Evolutionary conservation across 108 stramenopile species (phyloP), one percentile per base, ranked within the genome.

Genomic region (Conticribra weissflogii): DNA sequence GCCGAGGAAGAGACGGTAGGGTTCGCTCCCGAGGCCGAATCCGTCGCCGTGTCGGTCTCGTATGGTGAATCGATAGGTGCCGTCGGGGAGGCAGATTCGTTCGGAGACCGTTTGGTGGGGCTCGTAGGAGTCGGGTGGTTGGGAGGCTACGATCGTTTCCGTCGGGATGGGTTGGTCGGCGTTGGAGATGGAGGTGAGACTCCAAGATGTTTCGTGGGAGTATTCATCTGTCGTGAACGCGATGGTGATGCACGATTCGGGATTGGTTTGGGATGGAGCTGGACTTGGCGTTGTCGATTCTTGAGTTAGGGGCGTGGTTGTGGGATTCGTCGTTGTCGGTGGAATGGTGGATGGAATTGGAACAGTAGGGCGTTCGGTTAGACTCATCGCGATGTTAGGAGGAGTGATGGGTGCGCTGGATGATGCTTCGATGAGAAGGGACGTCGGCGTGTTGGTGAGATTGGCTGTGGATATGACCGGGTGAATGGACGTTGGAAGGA

Each of bases 1-100:
- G 44, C 65, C 69, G 2, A 78, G 9, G 14, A 41, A 54, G 2
- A 78, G 44, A 4, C 59, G 27, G 48, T 60, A 66, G 30, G 34
- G 46, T n/a, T 64, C 77, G 12, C 36, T 12, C 36, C 36, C 36
- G 5, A 12, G 8, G 5, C 36, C 36, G 12, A 41, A 41, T 5
- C 36, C 36, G 36, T 41, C 36, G 12, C 36, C 36, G 12, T 41
- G 12, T 5, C 8, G 12, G 36, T 41, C 36, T 12, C 12, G 5
- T 5, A 41, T 5, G 5, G 36, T 12, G 12, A 41, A 41, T 41
- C 36, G 36, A 41, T 41, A 41, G 12, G 36, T 41, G 5, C 36
- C 36, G 12, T 5, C 12, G 8, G 36, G 12, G 5, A 41, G 36
- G 12, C 36, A 41, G 8, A 41, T 9, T 41, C 12, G 8, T 41